Conservation (phyloP, 148 eudicot species). For the Mesembryanthemum crystallinum region DNA sequence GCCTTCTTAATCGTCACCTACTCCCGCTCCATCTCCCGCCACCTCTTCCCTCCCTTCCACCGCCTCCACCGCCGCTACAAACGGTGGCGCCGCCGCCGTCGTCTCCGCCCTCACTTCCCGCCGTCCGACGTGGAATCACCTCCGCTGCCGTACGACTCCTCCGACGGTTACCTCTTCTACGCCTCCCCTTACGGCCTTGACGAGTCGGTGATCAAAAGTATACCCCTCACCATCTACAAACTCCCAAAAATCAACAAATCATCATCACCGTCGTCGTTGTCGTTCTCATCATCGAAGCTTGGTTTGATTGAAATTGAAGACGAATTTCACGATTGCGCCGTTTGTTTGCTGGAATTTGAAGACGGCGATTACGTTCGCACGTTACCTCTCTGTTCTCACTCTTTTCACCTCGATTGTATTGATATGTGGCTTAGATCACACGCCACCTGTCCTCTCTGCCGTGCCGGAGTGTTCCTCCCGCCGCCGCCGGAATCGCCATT, state of each 20-base stretch:
- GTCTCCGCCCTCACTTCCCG: conserved; percentile 36
- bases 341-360: conserved; percentile 76
- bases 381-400: conserved; percentile 68
- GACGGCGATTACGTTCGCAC: conserved; percentile 81
- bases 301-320: conserved; percentile 26
- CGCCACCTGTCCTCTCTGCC: conserved; percentile 87
- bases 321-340: conserved; percentile 63
- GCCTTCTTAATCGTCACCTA: conserved; percentile 76
- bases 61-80: conserved; percentile 41
- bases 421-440: conserved; percentile 84
- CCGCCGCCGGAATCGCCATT: conserved; percentile 45
- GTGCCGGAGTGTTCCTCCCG: conserved; percentile 49
- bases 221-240: conserved; percentile 66
- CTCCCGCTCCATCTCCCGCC: conserved; percentile 71
- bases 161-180: conserved; percentile 44
- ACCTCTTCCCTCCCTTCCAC: conserved; percentile 44
- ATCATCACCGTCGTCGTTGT: no score
- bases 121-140: conserved; percentile 55
- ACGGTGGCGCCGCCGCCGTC: conserved; percentile 30
- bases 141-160: conserved; percentile 40
- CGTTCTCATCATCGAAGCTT: conserved; percentile 23
- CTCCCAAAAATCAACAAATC: conserved; percentile 8
- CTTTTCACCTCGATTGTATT: conserved; percentile 89
- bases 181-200: conserved; percentile 82
- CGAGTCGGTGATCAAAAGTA: conserved; percentile 63